Evolutionary conservation across 1,284 basidiomycete genomes (phyloP), one percentile per base, ranked within the genome.

Genomic region (Prillingera fragicola): DNA sequence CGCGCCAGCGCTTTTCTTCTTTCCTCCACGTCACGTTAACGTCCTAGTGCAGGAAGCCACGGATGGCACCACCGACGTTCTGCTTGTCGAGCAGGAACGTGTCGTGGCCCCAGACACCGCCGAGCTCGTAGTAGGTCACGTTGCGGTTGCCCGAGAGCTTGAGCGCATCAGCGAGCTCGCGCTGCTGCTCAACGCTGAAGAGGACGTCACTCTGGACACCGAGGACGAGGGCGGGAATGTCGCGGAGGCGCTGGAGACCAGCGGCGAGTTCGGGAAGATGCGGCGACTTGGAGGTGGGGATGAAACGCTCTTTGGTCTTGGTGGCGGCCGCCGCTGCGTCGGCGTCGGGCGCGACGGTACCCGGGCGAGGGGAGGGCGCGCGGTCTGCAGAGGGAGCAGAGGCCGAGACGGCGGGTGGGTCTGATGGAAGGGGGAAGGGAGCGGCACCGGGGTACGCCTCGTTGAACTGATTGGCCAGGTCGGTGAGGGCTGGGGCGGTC

Each of bases 31-130:
- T n/a, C n/a, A n/a, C n/a, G n/a, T n/a, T n/a, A n/a, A n/a, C n/a
- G 29, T 31, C 29, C 18, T 39, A 39, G 10, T 71, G 52, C 52
- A 87, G 68, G 73, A 87, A 88, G 0, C 86, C 86, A 45, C 82
- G 74, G 41, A 88, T 80, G 4, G 85, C 86, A 1, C 84, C 82
- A 3, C 85, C 85, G 1, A 88, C 83, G 48, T 84, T 85, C 44
- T 80, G 77, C 24, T 85, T 79, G 60, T 87, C 86, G 52, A 88
- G 73, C 74, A 99, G 75, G 74, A 98, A 98, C 22, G 90, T 96
- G 73, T 98, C 92, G 63, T 92, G 89, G 2, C 95, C 95, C 87
- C 91, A 97, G 13, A 97, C 92, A 4, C 94, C 91, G 29, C 95
- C 92, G 8, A 98, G 78, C 73, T 98, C 95, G 70, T 94, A 98